Evolutionary conservation across 2,329 filamentous ascomycete genomes (phyloP).

Genomic region (Hysterium pulicare): DNA sequence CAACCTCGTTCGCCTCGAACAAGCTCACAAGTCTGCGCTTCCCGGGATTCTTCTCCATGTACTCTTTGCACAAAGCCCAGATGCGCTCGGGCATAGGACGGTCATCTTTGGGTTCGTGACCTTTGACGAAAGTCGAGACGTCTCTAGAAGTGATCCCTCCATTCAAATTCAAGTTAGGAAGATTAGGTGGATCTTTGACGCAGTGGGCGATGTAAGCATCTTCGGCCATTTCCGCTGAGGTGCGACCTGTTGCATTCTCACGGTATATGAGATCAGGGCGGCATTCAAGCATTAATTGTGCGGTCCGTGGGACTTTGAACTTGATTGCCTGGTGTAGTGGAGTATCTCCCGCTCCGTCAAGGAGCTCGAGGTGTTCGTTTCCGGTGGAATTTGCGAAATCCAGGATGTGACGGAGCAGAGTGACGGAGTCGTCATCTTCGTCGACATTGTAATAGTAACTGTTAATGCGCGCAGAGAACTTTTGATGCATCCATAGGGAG

Average conservation of each 20-base stretch:
- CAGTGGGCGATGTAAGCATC: constrained; percentile 48
- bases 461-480: no score
- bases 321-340: constrained; percentile 58
- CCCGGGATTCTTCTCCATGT: constrained; percentile 19
- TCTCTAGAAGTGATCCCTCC: not conserved
- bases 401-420: constrained; percentile 23
- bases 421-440: not conserved
- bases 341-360: constrained; percentile 65
- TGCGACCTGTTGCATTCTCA: constrained; percentile 74
- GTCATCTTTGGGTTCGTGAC: not conserved
- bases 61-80: constrained; percentile 37
- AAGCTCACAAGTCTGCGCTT: constrained; percentile 56
- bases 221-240: constrained; percentile 65
- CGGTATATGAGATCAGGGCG: constrained; percentile 60
- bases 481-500: constrained; percentile 41
- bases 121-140: not conserved
- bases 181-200: constrained; percentile 18
- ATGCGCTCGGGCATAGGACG: constrained; percentile 21
- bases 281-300: constrained; percentile 50
- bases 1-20: constrained; percentile 60
- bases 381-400: constrained; percentile 32
- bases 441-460: not conserved
- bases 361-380: constrained; percentile 53
- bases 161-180: not conserved
- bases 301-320: constrained; percentile 35